Evolutionary conservation across 768 basidiomycete species (phyloP).

Genomic region (Pleurotus sapidus): DNA sequence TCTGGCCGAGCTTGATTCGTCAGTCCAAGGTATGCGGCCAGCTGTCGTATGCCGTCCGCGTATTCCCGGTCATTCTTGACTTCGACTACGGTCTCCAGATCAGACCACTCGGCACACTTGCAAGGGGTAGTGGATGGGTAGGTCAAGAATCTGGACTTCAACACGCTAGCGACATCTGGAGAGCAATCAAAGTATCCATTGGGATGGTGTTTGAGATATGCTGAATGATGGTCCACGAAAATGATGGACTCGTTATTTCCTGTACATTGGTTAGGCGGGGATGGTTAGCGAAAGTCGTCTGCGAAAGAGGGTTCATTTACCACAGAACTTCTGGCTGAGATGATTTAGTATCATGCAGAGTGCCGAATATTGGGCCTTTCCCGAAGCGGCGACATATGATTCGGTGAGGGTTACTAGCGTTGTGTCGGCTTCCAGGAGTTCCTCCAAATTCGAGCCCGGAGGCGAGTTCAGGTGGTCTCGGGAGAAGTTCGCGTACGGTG

Average conservation of each 20-base stretch:
- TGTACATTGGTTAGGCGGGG: background rate
- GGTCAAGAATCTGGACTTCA: background rate
- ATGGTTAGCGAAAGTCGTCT: background rate
- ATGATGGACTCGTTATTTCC: background rate
- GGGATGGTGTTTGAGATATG: background rate
- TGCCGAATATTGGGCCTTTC: background rate
- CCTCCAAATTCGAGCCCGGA: background rate
- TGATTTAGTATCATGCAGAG: background rate
- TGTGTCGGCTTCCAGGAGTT: background rate
- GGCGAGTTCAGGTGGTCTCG: background rate
- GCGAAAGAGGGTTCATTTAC: background rate
- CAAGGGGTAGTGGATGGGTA: background rate
- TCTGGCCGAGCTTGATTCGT: conserved; percentile 11
- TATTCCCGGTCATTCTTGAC: background rate
- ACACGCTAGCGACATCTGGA: background rate
- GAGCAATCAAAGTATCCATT: background rate
- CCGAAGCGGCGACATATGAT: background rate
- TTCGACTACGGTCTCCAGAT: background rate
- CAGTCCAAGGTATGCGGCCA: conserved; percentile 6
- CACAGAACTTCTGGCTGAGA: background rate
- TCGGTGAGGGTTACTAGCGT: background rate
- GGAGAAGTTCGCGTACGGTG: background rate
- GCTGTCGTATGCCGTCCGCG: conserved; percentile 3
- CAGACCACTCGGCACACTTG: background rate
- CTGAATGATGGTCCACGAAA: background rate